Conservation (phyloP, 768 basidiomycete species). For the Pleurotus tuber-regium region DNA sequence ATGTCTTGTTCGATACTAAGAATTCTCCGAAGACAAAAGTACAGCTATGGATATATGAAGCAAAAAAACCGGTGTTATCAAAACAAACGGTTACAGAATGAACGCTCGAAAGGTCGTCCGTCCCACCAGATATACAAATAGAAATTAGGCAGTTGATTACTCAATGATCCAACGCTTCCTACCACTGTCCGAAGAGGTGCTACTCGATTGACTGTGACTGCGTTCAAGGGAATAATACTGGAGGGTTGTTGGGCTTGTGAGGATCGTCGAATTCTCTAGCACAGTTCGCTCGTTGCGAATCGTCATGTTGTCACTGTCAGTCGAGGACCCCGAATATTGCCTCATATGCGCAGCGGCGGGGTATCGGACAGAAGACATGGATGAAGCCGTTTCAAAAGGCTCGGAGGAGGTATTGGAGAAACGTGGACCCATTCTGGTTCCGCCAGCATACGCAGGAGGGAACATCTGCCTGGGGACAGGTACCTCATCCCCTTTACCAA, state of each 20-base stretch:
- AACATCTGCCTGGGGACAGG: constrained; percentile 38
- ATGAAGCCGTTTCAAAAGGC: constrained; percentile 35
- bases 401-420: constrained; percentile 40
- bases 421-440: constrained; percentile 38
- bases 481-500: constrained; percentile 31
- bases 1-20: neutral
- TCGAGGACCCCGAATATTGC: constrained; percentile 30
- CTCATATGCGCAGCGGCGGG: constrained; percentile 36
- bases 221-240: constrained; percentile 9
- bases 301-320: constrained; percentile 20
- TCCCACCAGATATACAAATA: constrained; percentile 6
- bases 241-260: constrained; percentile 3
- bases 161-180: constrained; percentile 57
- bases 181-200: constrained; percentile 22
- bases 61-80: constrained; percentile 1
- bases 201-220: constrained; percentile 1
- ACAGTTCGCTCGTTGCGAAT: neutral
- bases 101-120: neutral
- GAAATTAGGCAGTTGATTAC: constrained; percentile 24
- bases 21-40: neutral
- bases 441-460: constrained; percentile 18
- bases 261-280: constrained; percentile 5
- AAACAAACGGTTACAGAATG: constrained; percentile 1
- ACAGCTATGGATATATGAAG: constrained; percentile 3
- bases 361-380: constrained; percentile 22